Evolutionary conservation across 164 flowering plant species (phyloP), one percentile per base, ranked within the genome.

Genomic region (Kingdonia uniflora): DNA sequence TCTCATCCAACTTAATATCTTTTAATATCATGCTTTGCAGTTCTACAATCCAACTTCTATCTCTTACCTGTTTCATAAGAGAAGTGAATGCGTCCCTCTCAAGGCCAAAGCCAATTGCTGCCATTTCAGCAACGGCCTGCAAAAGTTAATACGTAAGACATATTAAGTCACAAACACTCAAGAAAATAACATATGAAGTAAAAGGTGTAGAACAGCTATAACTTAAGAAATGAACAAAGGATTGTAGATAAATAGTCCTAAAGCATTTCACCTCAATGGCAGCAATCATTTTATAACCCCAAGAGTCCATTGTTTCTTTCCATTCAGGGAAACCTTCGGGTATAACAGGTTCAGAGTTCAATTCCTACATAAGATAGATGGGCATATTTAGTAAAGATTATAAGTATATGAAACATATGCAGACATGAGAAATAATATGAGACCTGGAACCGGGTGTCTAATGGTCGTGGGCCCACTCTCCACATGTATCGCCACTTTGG

Each of bases 401-500:
- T 7, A 19, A 50, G 5, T 22, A 35, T 1, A 25, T 11, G 24
- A 49, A 25, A 10, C 38, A 24, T 14, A 11, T 6, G 6, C 0
- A 12, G 13, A 10, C 35, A 48, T 21, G 23, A 21, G 21, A 10
- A 14, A 26, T 58, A n/a, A 42, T 14, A 12, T 47, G 33, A 52
- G 3, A 91, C 98, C 96, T 84, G 75, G 62, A 88, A 92, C 39
- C 74, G 76, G 37, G 97, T 92, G 48, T 71, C 74, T 19, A 75
- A 66, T 49, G 97, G 99, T 19, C 99, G 84, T 53, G 99, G 84
- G 57, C 97, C 99, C 21, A 80, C 74, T 66, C 99, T 82, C 97
- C 99, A 92, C 96, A 92, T 84, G 74, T 89, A 92, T 29, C 99
- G 77, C 97, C 99, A 92, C 60, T 92, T 92, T 41, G 71, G 91